Base-by-base conservation (phyloP, 2,329 filamentous ascomycete genomes). In the Cryoendolithus antarcticus region DNA sequence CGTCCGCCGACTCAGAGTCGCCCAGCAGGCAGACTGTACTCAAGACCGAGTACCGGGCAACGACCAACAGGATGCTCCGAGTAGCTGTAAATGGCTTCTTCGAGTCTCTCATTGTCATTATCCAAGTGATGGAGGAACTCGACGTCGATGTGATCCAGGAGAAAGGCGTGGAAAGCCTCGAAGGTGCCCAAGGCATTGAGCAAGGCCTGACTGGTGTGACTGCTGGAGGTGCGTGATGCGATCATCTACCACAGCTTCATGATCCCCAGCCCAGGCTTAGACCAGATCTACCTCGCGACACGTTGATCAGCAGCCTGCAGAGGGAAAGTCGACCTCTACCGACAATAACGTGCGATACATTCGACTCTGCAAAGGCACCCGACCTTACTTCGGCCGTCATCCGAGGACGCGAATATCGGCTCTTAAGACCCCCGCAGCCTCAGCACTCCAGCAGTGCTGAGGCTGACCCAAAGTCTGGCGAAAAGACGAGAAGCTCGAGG, bases 31-130 rank as follows among this genome's bases (percentile, higher is more conserved):
- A 47, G 30, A 71, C 65, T 1, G 62, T 88, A 4, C 67, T 96
- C 35, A 70, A 72, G 44, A 81, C 84, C 7, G 73, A 81, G 44
- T 96, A 96, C 63, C 74, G 71, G 39, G 91, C 91, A 1, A 86
- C 86, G 0, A 96, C 91, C 12, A 94, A 95, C 58, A 80, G 91
- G 50, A 96, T 96, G 89, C 71, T 98, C 42, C 80, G 91, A 33
- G 91, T 98, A 2, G 84, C 89, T 3, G 88, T 95, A 41, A 96
- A 96, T 63, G 86, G 86, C 7, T 95, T 95, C 62, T 86, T 96
- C 71, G 89, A 96, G 54, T 93, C 82, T 50, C 61, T 95, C 40
- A 76, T 77, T 38, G 76, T 95, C 4, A 80, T 95, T 1, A 61
- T 95, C 32, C 83, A 86, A 39, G 82, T 93, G 10, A 94, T 95